Conservation (phyloP, 306 rosid genomes). For the Trifolium dubium region DNA sequence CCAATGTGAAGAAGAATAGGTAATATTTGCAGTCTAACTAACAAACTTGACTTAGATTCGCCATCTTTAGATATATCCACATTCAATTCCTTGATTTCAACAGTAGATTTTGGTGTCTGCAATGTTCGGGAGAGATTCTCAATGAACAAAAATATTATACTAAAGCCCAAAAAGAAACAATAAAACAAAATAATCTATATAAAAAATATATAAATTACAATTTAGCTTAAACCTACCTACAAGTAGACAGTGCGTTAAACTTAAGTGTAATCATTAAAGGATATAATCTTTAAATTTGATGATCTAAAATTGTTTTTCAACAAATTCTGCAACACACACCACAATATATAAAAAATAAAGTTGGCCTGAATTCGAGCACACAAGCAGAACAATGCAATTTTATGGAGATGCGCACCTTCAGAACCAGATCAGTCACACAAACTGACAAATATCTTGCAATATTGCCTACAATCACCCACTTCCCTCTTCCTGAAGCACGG, state of each 20-base stretch:
- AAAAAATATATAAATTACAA: background rate
- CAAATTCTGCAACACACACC: conserved; percentile 15
- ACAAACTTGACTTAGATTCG: conserved; percentile 68
- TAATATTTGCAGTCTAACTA: conserved; percentile 74
- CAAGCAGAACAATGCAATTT: conserved; percentile 34
- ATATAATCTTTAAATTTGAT: conserved; percentile 35
- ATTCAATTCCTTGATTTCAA: conserved; percentile 87
- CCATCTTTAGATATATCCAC: conserved; percentile 85
- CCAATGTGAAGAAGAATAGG: conserved; percentile 76
- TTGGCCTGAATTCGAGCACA: conserved; percentile 20
- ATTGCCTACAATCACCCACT: conserved; percentile 90
- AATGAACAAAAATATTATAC: conserved; percentile 37
- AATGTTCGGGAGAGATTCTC: conserved; percentile 46
- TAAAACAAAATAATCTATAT: conserved; percentile 28
- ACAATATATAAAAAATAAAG: conserved; percentile 15
- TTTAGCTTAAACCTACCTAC: conserved; percentile 9
- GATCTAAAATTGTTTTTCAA: conserved; percentile 25
- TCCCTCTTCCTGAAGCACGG: conserved; percentile 83
- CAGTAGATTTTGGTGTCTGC: conserved; percentile 82
- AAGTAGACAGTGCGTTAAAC: conserved; percentile 6
- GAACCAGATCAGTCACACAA: conserved; percentile 84
- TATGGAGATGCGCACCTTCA: conserved; percentile 62
- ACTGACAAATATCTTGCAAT: conserved; percentile 89
- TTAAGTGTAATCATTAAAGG: conserved; percentile 19
- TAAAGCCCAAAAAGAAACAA: conserved; percentile 33